Conservation (phyloP, 495 filamentous ascomycete species). For the Penicillium herquei region DNA sequence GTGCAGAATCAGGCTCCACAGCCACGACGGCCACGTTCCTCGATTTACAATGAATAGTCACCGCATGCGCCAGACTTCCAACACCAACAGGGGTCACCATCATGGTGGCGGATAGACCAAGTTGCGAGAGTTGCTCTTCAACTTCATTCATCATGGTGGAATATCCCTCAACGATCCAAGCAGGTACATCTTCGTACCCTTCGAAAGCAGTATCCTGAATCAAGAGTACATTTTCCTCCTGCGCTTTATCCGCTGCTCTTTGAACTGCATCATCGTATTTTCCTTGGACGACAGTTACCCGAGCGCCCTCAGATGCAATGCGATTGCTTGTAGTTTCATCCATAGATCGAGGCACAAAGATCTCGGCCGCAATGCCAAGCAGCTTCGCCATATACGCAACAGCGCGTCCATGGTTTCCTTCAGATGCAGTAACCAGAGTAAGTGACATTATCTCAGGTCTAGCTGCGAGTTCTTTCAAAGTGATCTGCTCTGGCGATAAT, state of each 20-base stretch:
- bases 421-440: constrained; percentile 55
- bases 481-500: constrained; percentile 23
- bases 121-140: constrained; percentile 49
- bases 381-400: constrained; percentile 62
- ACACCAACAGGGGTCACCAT: constrained; percentile 63
- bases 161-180: constrained; percentile 75
- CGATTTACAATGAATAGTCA: constrained; percentile 56
- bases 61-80: constrained; percentile 63
- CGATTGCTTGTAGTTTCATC: constrained; percentile 45
- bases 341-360: constrained; percentile 59
- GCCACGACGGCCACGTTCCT: constrained; percentile 42
- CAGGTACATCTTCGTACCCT: constrained; percentile 60
- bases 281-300: constrained; percentile 49
- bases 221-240: constrained; percentile 42
- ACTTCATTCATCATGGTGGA: constrained; percentile 63
- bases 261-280: constrained; percentile 61
- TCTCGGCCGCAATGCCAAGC: constrained; percentile 45
- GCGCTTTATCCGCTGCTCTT: constrained; percentile 36
- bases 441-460: constrained; percentile 29
- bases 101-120: constrained; percentile 31
- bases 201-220: constrained; percentile 65
- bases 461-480: constrained; percentile 39
- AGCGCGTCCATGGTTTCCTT: constrained; percentile 73
- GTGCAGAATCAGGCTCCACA: constrained; percentile 64
- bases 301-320: constrained; percentile 59